Evolutionary conservation across 352 stramenopile genomes (phyloP).

Genomic region (Phytopythium kandeliae): DNA sequence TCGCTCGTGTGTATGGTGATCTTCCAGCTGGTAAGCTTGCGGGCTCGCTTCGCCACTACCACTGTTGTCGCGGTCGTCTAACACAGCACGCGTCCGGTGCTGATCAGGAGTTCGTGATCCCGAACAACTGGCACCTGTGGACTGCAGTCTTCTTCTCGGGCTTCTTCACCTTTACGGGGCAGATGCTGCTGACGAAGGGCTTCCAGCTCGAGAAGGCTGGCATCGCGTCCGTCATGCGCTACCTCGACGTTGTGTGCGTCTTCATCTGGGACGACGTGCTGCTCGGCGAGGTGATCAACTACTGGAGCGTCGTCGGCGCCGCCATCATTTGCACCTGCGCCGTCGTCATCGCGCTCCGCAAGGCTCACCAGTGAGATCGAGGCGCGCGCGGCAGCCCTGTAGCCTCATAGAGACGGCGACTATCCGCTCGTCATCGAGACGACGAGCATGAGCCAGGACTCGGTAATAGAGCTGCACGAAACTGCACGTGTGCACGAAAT

Average conservation of each 20-base stretch:
- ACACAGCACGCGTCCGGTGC: neutral
- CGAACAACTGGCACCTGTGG: constrained; percentile 35
- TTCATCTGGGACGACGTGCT: constrained; percentile 75
- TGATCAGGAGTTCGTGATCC: constrained; percentile 36
- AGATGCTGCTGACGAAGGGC: constrained; percentile 69
- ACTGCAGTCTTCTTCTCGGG: constrained; percentile 41
- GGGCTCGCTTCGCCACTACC: no score
- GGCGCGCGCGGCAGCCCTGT: no score
- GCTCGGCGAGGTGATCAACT: constrained; percentile 58
- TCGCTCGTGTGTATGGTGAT: constrained; percentile 50
- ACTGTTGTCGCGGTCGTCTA: no score
- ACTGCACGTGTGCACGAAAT: neutral
- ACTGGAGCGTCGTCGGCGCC: constrained; percentile 66
- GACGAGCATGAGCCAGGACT: no score
- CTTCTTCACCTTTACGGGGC: constrained; percentile 61
- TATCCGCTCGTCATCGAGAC: no score
- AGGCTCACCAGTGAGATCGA: constrained; percentile 6
- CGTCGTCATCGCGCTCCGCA: constrained; percentile 52
- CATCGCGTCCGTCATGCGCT: constrained; percentile 80
- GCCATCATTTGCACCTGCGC: constrained; percentile 63
- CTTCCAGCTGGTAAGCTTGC: constrained; percentile 28
- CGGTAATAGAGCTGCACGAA: no score
- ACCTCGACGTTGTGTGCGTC: constrained; percentile 78
- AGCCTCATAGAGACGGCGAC: no score
- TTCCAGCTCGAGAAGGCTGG: constrained; percentile 84